Conservation (phyloP, 202 grass and related monocot genomes). For the Setaria italica region DNA sequence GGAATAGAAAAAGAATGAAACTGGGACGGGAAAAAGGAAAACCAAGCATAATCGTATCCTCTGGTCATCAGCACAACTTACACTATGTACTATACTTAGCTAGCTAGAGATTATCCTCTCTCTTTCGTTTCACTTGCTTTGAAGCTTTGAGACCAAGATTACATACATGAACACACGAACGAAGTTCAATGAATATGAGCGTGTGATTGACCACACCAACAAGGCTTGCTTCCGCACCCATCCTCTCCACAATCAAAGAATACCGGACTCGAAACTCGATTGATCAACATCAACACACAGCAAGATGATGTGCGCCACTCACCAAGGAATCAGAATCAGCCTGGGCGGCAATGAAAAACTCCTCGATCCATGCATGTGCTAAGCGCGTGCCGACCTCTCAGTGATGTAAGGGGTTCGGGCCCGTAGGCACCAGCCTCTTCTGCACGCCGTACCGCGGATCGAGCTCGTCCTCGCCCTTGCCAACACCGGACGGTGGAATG, state of each 20-base stretch:
- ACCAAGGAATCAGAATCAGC: constrained; percentile 22
- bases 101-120: constrained; percentile 10
- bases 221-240: neutral
- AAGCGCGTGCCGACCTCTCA: constrained; percentile 2
- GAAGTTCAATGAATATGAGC: neutral
- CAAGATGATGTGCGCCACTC: constrained; percentile 44
- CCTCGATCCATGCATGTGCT: neutral
- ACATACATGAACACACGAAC: constrained; percentile 27
- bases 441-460: constrained; percentile 77
- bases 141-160: constrained; percentile 28
- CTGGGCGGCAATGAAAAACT: neutral
- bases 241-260: constrained; percentile 33
- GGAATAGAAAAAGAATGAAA: neutral
- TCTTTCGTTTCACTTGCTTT: neutral
- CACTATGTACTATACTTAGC: constrained; percentile 39
- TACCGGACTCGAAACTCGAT: constrained; percentile 14
- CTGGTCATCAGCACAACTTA: constrained; percentile 38
- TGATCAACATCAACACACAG: constrained; percentile 30
- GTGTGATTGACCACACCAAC: neutral
- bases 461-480: constrained; percentile 26
- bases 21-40: neutral
- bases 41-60: neutral
- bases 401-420: constrained; percentile 91
- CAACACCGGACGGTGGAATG: constrained; percentile 28
- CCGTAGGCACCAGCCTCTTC: constrained; percentile 77